Conservation (phyloP, 208 protist genomes). For the Leptomonas seymouri region DNA sequence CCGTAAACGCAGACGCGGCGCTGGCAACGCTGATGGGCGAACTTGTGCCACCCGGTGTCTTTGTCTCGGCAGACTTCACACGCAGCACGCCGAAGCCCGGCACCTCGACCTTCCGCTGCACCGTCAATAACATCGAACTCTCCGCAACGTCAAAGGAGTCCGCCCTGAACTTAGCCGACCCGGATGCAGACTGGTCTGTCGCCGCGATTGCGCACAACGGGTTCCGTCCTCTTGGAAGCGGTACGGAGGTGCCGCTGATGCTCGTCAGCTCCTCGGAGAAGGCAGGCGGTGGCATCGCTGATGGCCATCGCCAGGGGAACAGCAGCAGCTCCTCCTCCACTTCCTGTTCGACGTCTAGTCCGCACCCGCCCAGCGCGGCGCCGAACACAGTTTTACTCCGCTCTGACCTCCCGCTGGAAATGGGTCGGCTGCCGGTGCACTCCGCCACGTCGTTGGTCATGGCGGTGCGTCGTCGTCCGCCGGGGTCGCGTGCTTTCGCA, state of each 20-base stretch:
- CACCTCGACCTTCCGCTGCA: constrained; percentile 57
- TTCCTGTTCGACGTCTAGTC: constrained; percentile 24
- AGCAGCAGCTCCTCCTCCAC: constrained; percentile 19
- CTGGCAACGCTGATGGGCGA: constrained; percentile 54
- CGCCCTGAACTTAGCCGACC: constrained; percentile 41
- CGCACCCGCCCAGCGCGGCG: not conserved
- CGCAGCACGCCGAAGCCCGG: constrained; percentile 45
- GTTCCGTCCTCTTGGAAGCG: constrained; percentile 81
- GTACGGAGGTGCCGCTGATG: constrained; percentile 67
- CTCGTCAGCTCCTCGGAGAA: constrained; percentile 24
- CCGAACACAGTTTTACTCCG: constrained; percentile 36
- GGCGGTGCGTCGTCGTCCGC: constrained; percentile 68
- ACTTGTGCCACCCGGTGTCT: constrained; percentile 79
- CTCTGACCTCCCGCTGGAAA: constrained; percentile 68
- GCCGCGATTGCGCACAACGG: constrained; percentile 89
- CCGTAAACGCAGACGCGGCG: constrained; percentile 41
- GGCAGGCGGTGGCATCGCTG: not conserved
- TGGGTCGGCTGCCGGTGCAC: constrained; percentile 79
- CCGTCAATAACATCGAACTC: constrained; percentile 62
- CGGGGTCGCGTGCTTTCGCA: constrained; percentile 37
- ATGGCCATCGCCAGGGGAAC: not conserved
- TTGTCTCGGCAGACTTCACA: constrained; percentile 81
- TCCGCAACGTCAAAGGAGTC: constrained; percentile 46
- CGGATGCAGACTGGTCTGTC: constrained; percentile 69
- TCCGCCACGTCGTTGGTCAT: constrained; percentile 84